Evolutionary conservation across 2,329 filamentous ascomycete species (phyloP).

Genomic region (Penicillium hesseltinei): DNA sequence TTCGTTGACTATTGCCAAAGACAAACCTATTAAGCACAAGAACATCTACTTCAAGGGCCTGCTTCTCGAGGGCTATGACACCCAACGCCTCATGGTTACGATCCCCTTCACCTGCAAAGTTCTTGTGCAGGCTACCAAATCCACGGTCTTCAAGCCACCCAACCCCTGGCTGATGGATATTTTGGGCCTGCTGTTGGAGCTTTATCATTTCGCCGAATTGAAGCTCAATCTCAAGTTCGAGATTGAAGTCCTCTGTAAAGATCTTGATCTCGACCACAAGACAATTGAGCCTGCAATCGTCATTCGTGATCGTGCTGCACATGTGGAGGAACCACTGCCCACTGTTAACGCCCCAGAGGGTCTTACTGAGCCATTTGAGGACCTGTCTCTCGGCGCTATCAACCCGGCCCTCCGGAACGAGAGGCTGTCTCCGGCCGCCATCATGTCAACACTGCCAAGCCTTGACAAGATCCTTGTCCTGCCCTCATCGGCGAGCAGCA

Average conservation of each 20-base stretch:
- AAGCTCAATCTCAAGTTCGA: constrained; percentile 98
- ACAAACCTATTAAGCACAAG: constrained; percentile 92
- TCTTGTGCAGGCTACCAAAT: constrained; percentile 76
- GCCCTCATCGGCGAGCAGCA: constrained; percentile 72
- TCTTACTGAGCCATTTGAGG: constrained; percentile 80
- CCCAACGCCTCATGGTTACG: constrained; percentile 83
- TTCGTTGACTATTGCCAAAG: constrained; percentile 83
- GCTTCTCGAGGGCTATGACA: constrained; percentile 88
- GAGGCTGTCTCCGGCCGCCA: constrained; percentile 71
- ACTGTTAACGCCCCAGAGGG: constrained; percentile 63
- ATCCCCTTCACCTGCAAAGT: constrained; percentile 99
- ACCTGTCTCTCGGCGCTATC: constrained; percentile 73
- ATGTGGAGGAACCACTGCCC: constrained; percentile 57
- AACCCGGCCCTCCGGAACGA: constrained; percentile 66
- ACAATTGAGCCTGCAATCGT: constrained; percentile 82
- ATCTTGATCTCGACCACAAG: constrained; percentile 87
- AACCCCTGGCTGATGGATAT: constrained; percentile 99
- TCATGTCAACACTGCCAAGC: constrained; percentile 79
- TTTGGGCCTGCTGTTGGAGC: constrained; percentile 81
- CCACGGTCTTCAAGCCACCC: constrained; percentile 85
- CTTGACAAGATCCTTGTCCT: constrained; percentile 76
- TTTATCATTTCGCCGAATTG: constrained; percentile 88
- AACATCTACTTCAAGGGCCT: constrained; percentile 98
- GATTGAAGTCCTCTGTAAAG: constrained; percentile 95
- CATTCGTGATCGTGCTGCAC: constrained; percentile 72